Evolutionary conservation across 176 grass and related monocot genomes (phyloP), one percentile per base, ranked within the genome.

Genomic region (Chrysopogon serrulatus): DNA sequence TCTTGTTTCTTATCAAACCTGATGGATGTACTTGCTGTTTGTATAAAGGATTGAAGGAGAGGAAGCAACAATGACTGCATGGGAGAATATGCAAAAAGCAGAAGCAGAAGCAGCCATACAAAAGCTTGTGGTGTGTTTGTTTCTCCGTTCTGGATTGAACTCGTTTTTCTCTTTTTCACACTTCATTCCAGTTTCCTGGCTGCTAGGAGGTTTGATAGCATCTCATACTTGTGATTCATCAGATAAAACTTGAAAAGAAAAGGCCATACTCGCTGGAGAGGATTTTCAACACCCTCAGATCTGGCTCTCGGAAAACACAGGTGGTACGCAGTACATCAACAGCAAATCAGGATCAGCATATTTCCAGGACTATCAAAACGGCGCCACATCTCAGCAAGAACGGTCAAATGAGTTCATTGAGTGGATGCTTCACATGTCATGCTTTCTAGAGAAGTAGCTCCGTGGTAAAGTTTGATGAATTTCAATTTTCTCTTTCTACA

Each of bases 221-320:
- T 39, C 43, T 56, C 39, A 27, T 82, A 12, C 74, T 69, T 62
- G 28, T 79, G 35, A 65, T 68, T 73, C 33, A 56, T 73, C 71
- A 97, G 94, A 94, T 97, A 68, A 94, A 92, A 65, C 89, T 94
- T 61, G 94, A 97, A 86, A 94, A 81, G 77, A 97, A 88, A 85
- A 86, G 68, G 72, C 88, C 89, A 42, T 90, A 88, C 59, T 94
- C 79, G 16, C 82, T 94, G 89, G 91, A 90, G 65, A 97, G 89
- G 76, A 92, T 97, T 90, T 84, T 97, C 47, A 94, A 84, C 72
- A 94, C 86, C 60, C 79, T 94, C 36, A 86, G 78, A 60, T 97
- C 87, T 45, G 82, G 85, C 47, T 76, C 88, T 78, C 88, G 57
- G 82, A 94, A 89, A 94, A 90, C 82, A 81, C 91, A 92, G 51